Evolutionary conservation across 495 filamentous ascomycete genomes (phyloP), one percentile per base, ranked within the genome.

Genomic region (Lasiosphaeris hirsuta): DNA sequence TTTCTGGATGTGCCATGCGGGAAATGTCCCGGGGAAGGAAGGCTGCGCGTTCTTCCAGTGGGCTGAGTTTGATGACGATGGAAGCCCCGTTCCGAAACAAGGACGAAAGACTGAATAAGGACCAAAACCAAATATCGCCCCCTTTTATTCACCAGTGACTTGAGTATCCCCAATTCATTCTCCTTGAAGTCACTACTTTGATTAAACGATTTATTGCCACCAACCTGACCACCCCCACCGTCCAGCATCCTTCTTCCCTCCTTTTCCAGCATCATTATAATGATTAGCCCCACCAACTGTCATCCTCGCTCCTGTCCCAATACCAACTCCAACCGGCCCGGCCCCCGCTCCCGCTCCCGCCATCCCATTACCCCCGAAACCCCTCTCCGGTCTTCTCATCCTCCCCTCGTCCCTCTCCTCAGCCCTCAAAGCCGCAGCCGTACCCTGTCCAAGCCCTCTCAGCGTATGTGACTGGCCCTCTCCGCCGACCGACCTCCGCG

Each of bases 1-100:
- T 68, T 93, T 96, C 77, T 98, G 93, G 93, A 90, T 89, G 85
- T 98, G 94, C 59, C 84, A 92, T 72, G 84, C 82, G 7, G 86
- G 87, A 3, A 90, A 85, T 63, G 79, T 84, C 11, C 89, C 89
- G 0, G 90, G 86, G 1, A 87, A 88, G 65, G 80, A 90, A 53
- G 83, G 84, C 7, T 96, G 92, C 60, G 75, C 79, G 0, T 96
- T 88, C 62, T 96, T 96, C 61, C 79, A 89, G 56, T 97, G 92
- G 92, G 92, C 89, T 1, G 81, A 87, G 55, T 96, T 97, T 69
- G 86, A 94, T 64, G 85, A 92, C 23, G 86, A 95, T 70, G 93
- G 93, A 34, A 82, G 89, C 67, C 90, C 91, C 0, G 70, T 86
- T 30, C 23, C 23, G 23, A 30, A 2, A 30, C 23, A 30, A 5